Conservation (phyloP, 2,329 filamentous ascomycete genomes). For the Bipolaris oryzae region DNA sequence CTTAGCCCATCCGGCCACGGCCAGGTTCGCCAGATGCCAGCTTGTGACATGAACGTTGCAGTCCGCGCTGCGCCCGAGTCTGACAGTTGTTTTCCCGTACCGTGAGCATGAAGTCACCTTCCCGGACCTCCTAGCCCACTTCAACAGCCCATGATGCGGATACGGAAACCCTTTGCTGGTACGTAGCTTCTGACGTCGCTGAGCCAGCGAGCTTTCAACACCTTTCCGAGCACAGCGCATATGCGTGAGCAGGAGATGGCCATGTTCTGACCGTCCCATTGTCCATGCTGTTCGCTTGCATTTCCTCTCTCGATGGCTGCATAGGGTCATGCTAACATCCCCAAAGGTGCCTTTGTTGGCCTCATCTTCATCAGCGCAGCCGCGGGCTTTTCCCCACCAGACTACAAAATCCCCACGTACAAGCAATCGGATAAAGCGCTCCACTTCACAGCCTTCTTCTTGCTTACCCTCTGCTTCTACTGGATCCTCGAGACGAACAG, state of each 20-base stretch:
- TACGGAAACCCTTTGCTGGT: constrained; percentile 19
- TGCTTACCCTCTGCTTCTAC: constrained; percentile 87
- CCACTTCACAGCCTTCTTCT: constrained; percentile 87
- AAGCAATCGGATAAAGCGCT: constrained; percentile 83
- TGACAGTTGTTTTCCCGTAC: constrained; percentile 1
- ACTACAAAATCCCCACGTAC: constrained; percentile 61
- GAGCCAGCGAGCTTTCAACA: neutral
- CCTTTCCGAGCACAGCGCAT: neutral
- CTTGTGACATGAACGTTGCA: constrained; percentile 13
- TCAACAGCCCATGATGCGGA: constrained; percentile 8
- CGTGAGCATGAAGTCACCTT: constrained; percentile 2
- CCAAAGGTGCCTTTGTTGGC: constrained; percentile 55
- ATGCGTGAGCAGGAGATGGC: neutral
- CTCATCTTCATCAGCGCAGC: constrained; percentile 70
- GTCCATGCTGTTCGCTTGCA: neutral
- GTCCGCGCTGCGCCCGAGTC: constrained; percentile 6
- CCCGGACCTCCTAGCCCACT: constrained; percentile 1
- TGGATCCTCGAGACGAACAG: constrained; percentile 94
- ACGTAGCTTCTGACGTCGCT: constrained; percentile 8
- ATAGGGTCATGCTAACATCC: constrained; percentile 1
- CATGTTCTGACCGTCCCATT: neutral
- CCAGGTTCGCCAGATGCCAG: constrained; percentile 16
- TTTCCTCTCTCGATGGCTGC: neutral
- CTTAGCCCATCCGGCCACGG: constrained; percentile 2
- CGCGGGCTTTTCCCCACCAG: constrained; percentile 70